Evolutionary conservation across 345 rosid genomes (phyloP), one percentile per base, ranked within the genome.

Genomic region (Syzygium oleosum): DNA sequence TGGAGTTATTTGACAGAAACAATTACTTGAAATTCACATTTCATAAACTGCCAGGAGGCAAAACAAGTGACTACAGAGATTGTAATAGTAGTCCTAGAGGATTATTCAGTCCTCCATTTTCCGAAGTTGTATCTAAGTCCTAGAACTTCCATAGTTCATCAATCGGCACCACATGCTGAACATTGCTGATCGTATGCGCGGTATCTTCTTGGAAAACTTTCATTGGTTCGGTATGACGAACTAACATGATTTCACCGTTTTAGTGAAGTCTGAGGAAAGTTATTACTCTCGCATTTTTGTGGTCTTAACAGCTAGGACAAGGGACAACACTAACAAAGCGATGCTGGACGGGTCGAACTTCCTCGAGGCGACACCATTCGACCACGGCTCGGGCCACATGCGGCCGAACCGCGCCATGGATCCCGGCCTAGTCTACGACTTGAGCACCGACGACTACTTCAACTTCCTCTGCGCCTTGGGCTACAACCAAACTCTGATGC

Each of bases 351-450:
- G 87, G 2, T 73, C 83, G 0, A 41, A 90, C 3, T 80, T 78
- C 51, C 2, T 12, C 2, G 54, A 92, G 88, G 95, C 97, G 41
- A 92, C 95, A 7, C 95, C 99, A 19, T 94, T 96, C 87, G 38
- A 58, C 52, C 93, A 94, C 43, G 98, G 98, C 1, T 56, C 95
- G 0, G 99, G 99, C 41, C 98, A 97, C 88, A 90, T 96, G 6
- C 91, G 94, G 43, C 98, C 98, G 15, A 97, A 97, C 90, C 93
- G 92, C 4, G 98, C 98, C 8, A 84, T 92, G 46, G 91, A 95
- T 79, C 98, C 98, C 0, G 98, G 99, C 5, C 87, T 97, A 79
- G 93, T 96, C 85, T 96, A 95, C 27, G 99, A 95, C 88, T 88
- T 96, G 59, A 86, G 52, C 29, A 54, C 53, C 1, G 84, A 90